Conservation (phyloP, 352 stramenopile species). For the Pythium dissotocum region DNA sequence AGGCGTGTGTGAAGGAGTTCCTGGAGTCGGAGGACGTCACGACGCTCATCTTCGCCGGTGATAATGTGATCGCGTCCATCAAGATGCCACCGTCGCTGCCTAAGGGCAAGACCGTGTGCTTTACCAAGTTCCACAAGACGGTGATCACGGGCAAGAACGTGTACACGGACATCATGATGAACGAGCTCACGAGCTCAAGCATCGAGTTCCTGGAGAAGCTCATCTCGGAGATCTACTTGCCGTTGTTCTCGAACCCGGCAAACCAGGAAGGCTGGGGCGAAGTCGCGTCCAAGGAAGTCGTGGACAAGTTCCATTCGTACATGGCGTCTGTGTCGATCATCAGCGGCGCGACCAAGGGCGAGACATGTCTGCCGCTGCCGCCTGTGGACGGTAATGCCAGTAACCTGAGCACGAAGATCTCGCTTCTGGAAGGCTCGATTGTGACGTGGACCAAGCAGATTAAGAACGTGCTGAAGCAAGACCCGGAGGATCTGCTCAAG, state of each 20-base stretch:
- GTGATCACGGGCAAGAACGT: slow-evolving; percentile 84
- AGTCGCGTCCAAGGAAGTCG: slow-evolving; percentile 95
- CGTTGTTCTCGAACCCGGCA: slow-evolving; percentile 93
- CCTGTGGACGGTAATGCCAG: slow-evolving; percentile 85
- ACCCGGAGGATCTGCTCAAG: slow-evolving; percentile 96
- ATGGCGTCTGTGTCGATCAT: slow-evolving; percentile 96
- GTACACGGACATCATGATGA: slow-evolving; percentile 84
- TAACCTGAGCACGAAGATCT: slow-evolving; percentile 92
- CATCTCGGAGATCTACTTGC: slow-evolving; percentile 94
- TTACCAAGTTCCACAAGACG: slow-evolving; percentile 90
- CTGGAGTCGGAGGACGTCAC: slow-evolving; percentile 84
- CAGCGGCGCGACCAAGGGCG: slow-evolving; percentile 95
- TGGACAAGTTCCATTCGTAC: slow-evolving; percentile 97
- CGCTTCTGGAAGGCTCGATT: slow-evolving; percentile 96
- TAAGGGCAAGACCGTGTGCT: slow-evolving; percentile 89
- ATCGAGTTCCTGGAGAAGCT: slow-evolving; percentile 96
- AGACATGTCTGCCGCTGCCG: slow-evolving; percentile 95
- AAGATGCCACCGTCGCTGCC: slow-evolving; percentile 88
- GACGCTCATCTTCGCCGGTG: slow-evolving; percentile 89
- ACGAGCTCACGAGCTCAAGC: slow-evolving; percentile 85
- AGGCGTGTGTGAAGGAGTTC: slow-evolving; percentile 88
- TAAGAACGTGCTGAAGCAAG: slow-evolving; percentile 98
- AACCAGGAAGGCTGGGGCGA: slow-evolving; percentile 97
- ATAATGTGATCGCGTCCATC: slow-evolving; percentile 79
- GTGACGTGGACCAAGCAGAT: slow-evolving; percentile 99